Conservation (phyloP, 306 rosid genomes). For the Prunus dulcis region DNA sequence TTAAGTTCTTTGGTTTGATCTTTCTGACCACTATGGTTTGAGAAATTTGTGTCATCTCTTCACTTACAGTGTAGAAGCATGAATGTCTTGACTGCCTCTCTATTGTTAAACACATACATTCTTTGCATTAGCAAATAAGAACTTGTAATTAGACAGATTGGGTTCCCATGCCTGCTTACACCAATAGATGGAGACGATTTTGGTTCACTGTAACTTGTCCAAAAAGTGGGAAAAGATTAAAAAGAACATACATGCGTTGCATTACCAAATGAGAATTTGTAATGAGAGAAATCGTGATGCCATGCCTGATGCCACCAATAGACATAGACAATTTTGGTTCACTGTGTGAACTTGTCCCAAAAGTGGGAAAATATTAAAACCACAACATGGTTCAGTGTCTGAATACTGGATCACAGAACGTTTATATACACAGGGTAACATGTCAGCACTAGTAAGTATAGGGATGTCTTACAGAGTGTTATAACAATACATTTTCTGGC, state of each 20-base stretch:
- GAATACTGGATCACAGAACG: background rate
- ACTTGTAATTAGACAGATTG: background rate
- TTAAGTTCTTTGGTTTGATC: background rate
- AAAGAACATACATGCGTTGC: no score
- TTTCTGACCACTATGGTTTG: background rate
- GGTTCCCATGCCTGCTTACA: no score
- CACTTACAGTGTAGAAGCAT: background rate
- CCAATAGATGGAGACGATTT: no score
- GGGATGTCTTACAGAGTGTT: background rate
- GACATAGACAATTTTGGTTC: background rate
- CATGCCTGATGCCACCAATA: background rate
- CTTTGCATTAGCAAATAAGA: background rate
- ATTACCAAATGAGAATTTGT: slow-evolving; percentile 1
- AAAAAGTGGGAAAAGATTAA: background rate
- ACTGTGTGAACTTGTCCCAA: background rate
- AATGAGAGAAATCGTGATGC: background rate
- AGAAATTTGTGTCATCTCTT: background rate
- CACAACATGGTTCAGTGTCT: background rate
- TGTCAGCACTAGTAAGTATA: background rate
- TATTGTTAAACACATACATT: background rate
- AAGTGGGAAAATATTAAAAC: background rate
- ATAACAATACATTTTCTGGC: background rate
- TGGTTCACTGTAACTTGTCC: no score
- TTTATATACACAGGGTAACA: background rate
- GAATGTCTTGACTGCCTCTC: background rate